These are phyloP conservation scores for Pseudonitzschia delicatissima DNA, from an alignment of 108 stramenopile species.

Conservation along the genomic window DNA sequence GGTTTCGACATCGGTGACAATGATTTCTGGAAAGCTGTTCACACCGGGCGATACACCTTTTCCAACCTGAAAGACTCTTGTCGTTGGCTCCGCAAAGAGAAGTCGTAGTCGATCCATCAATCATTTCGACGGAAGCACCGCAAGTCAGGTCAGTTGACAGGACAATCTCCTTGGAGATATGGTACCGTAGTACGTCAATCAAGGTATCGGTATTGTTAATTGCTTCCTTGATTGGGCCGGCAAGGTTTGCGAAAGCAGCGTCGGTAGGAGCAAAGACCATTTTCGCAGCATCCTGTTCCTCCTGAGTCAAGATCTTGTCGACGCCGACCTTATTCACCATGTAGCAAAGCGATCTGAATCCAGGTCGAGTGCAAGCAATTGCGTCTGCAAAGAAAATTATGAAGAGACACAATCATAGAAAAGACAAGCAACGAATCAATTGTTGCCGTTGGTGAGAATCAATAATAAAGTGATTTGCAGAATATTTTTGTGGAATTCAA, in stretches of 20 bases:
- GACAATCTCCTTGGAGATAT: neutral
- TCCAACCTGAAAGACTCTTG: neutral
- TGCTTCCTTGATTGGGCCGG: constrained; percentile 9
- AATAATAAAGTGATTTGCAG: too few relatives aligned
- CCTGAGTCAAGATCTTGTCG: neutral
- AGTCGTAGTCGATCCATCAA: neutral
- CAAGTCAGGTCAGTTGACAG: neutral
- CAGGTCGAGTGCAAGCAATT: neutral
- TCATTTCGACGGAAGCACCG: neutral
- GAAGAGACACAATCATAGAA: too few relatives aligned
- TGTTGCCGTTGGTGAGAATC: neutral
- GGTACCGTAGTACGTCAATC: constrained; percentile 19
- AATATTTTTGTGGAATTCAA: too few relatives aligned
- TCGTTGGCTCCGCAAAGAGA: neutral
- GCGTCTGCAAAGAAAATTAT: constrained; percentile 9
- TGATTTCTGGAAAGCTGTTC: constrained; percentile 10
- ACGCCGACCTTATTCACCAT: neutral
- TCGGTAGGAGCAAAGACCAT: constrained; percentile 44
- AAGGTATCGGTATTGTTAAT: constrained; percentile 7
- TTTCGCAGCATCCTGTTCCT: neutral
- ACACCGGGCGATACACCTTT: neutral
- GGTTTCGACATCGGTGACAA: constrained; percentile 32
- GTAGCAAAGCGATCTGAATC: neutral
- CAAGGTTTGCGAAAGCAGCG: constrained; percentile 39
- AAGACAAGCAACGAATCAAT: neutral